These are phyloP conservation scores for Lobosporangium transversale DNA, from an alignment of 192 early-diverging fungal genomes.

Conservation along the genomic window DNA sequence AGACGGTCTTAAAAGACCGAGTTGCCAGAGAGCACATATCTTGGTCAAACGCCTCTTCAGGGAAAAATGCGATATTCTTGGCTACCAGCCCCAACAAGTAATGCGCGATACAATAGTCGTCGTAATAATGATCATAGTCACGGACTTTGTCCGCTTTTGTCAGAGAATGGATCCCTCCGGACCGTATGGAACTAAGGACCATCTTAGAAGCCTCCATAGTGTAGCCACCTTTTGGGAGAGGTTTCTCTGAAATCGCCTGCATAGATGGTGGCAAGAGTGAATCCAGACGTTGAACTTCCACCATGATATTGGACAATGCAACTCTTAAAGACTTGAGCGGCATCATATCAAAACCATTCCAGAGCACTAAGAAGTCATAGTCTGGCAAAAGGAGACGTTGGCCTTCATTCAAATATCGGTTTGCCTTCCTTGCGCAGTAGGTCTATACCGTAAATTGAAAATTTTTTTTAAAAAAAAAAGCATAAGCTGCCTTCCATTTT, in stretches of 20 bases:
- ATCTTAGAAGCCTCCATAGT: slow-evolving; percentile 53
- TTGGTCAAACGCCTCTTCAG: slow-evolving; percentile 41
- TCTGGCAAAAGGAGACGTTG: slow-evolving; percentile 75
- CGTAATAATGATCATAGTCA: slow-evolving; percentile 68
- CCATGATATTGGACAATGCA: slow-evolving; percentile 43
- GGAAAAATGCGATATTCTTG: slow-evolving; percentile 65
- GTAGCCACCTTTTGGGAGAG: slow-evolving; percentile 26
- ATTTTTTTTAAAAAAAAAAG: neutral
- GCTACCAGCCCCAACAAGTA: slow-evolving; percentile 73
- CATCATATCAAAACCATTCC: slow-evolving; percentile 79
- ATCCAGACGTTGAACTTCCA: slow-evolving; percentile 25
- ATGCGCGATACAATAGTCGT: slow-evolving; percentile 80
- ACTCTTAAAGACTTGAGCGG: slow-evolving; percentile 51
- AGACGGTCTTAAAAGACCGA: slow-evolving; percentile 53
- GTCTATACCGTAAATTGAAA: slow-evolving; percentile 63
- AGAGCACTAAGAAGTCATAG: slow-evolving; percentile 80
- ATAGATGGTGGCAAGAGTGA: slow-evolving; percentile 35
- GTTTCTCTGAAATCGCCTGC: slow-evolving; percentile 24
- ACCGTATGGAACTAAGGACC: slow-evolving; percentile 33
- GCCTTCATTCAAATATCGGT: slow-evolving; percentile 76
- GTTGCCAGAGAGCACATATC: slow-evolving; percentile 35
- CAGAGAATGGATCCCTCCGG: slow-evolving; percentile 28
- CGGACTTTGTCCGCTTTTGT: slow-evolving; percentile 22
- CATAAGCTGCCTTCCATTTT: too few relatives aligned
- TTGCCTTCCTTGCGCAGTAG: slow-evolving; percentile 83